Evolutionary conservation across 768 basidiomycete species (phyloP).

Genomic region (Russula abietina): DNA sequence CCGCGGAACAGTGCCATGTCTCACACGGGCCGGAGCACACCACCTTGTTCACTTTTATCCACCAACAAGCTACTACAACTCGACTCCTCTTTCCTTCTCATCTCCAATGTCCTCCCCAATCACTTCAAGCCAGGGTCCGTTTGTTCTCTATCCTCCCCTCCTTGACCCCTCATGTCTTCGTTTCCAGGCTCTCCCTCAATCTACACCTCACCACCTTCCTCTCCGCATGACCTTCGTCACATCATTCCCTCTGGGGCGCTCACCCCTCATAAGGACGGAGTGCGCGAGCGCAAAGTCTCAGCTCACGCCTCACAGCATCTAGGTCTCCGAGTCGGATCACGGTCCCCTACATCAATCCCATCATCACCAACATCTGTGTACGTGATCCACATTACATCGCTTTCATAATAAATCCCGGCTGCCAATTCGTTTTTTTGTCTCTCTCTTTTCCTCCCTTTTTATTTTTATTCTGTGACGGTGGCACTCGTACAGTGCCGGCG

Average conservation of each 20-base stretch:
- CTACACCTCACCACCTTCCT: conserved; percentile 16
- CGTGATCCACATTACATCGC: conserved; percentile 29
- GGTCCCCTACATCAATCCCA: conserved; percentile 68
- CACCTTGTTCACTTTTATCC: neutral
- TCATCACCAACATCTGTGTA: conserved; percentile 77
- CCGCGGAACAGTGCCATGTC: neutral
- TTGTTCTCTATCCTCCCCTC: neutral
- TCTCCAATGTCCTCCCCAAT: conserved; percentile 18
- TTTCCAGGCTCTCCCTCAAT: conserved; percentile 19
- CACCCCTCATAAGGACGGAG: conserved; percentile 34
- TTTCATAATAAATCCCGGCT: conserved; percentile 7
- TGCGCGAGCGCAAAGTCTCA: conserved; percentile 36
- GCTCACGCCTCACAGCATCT: conserved; percentile 46
- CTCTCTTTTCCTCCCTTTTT: neutral
- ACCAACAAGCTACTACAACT: neutral
- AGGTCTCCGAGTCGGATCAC: conserved; percentile 48
- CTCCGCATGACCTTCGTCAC: conserved; percentile 45
- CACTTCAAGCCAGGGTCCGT: conserved; percentile 5
- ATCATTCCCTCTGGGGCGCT: conserved; percentile 49
- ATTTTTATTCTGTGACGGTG: neutral
- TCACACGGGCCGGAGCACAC: neutral
- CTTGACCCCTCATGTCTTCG: neutral
- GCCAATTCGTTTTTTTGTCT: neutral
- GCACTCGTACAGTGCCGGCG: neutral
- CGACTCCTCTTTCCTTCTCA: neutral